Evolutionary conservation across 192 early-diverging fungal species (phyloP).

Genomic region (Phlyctochytrium planicorne): DNA sequence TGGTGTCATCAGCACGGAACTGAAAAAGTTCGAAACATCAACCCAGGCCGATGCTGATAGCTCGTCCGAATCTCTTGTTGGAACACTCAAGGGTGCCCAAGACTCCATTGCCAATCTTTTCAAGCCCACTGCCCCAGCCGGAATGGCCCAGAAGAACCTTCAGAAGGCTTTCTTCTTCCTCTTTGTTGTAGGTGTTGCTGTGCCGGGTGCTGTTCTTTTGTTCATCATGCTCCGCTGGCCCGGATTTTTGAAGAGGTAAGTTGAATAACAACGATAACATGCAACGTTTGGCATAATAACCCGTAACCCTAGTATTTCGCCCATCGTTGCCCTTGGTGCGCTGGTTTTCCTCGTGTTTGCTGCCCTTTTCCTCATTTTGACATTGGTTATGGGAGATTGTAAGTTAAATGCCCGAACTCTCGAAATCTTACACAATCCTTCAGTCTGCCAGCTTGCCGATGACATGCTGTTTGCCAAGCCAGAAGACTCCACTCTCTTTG

Average conservation of each 20-base stretch:
- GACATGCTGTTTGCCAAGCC: not conserved
- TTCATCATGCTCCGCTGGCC: not conserved
- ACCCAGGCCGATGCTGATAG: not conserved
- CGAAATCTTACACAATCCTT: not conserved
- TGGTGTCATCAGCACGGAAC: not conserved
- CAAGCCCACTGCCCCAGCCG: not conserved
- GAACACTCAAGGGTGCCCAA: not conserved
- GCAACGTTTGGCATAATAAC: too few relatives aligned
- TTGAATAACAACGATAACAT: conserved; percentile 3
- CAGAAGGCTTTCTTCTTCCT: not conserved
- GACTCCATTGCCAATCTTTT: not conserved
- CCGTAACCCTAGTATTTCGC: too few relatives aligned
- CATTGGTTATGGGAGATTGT: not conserved
- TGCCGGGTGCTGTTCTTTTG: not conserved
- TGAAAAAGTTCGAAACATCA: not conserved
- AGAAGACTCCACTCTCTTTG: not conserved
- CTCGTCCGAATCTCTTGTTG: not conserved
- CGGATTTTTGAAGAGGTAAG: not conserved
- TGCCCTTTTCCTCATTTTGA: not conserved
- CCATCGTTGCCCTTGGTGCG: not conserved
- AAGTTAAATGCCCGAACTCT: not conserved
- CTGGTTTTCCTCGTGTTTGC: not conserved
- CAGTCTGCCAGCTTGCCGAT: not conserved
- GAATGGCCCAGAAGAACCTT: not conserved
- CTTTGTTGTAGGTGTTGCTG: not conserved